Conservation (phyloP, 23 red algal species). For the Gracilaria vermiculophylla region DNA sequence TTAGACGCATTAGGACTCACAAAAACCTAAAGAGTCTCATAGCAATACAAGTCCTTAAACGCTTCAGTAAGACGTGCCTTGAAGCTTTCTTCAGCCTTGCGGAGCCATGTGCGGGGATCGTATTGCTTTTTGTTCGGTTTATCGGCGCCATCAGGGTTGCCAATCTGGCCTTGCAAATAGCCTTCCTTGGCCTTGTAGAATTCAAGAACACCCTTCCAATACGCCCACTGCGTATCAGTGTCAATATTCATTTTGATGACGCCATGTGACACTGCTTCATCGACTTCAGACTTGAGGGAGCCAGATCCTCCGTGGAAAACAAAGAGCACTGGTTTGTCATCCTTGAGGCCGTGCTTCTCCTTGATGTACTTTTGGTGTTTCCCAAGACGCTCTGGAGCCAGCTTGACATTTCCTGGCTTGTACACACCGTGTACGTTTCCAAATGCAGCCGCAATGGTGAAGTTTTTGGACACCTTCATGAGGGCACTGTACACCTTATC, state of each 20-base stretch:
- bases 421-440: slow-evolving; percentile 80
- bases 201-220: slow-evolving; percentile 69
- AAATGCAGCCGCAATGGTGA: slow-evolving; percentile 72
- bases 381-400: slow-evolving; percentile 41
- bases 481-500: slow-evolving; percentile 65
- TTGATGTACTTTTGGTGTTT: slow-evolving; percentile 77
- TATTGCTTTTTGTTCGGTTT: slow-evolving; percentile 83
- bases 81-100: slow-evolving; percentile 67
- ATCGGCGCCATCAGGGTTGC: slow-evolving; percentile 73
- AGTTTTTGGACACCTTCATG: slow-evolving; percentile 68
- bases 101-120: slow-evolving; percentile 70
- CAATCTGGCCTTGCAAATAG: slow-evolving; percentile 67
- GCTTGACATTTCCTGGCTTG: slow-evolving; percentile 82
- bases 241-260: slow-evolving; percentile 83
- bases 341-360: slow-evolving; percentile 48
- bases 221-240: slow-evolving; percentile 77
- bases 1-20: background rate
- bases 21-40: slow-evolving; percentile 42
- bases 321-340: slow-evolving; percentile 67
- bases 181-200: slow-evolving; percentile 80
- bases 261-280: slow-evolving; percentile 57
- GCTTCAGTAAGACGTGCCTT: slow-evolving; percentile 61
- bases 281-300: slow-evolving; percentile 53
- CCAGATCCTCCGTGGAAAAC: slow-evolving; percentile 80
- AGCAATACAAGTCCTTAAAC: slow-evolving; percentile 47